These are phyloP conservation scores for Annulohypoxylon stygium DNA, from an alignment of 495 filamentous ascomycete species.

Conservation along the genomic window DNA sequence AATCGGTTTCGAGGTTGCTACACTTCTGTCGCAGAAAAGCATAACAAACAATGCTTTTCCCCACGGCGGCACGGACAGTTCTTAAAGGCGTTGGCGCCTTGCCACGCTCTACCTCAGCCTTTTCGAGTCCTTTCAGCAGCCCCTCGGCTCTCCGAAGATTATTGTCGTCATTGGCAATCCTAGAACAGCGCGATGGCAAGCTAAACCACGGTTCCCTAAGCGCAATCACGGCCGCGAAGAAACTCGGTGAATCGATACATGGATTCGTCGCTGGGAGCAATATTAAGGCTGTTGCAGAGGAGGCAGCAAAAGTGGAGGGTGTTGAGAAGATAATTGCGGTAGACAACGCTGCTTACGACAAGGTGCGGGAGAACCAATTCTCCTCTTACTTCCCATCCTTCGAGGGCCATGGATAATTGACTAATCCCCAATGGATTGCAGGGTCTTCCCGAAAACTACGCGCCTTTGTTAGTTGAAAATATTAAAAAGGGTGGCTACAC, in stretches of 20 bases:
- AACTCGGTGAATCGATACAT: conserved; percentile 86
- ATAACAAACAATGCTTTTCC: conserved; percentile 45
- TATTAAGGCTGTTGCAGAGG: conserved; percentile 82
- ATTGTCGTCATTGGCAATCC: conserved; percentile 87
- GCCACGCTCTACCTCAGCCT: conserved; percentile 41
- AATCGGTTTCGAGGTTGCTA: conserved; percentile 18
- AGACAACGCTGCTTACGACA: conserved; percentile 91
- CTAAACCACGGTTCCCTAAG: conserved; percentile 85
- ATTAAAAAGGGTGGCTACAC: conserved; percentile 94
- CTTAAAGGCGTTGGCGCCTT: conserved; percentile 45
- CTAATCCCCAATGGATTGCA: conserved; percentile 51
- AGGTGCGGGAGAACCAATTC: conserved; percentile 63
- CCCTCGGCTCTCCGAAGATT: conserved; percentile 72
- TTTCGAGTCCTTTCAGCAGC: conserved; percentile 43
- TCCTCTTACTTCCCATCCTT: not conserved
- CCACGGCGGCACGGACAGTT: conserved; percentile 40
- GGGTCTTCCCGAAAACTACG: conserved; percentile 94
- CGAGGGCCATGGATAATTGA: not conserved
- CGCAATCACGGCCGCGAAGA: conserved; percentile 87
- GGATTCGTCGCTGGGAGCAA: conserved; percentile 89
- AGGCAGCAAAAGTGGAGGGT: conserved; percentile 90
- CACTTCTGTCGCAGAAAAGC: conserved; percentile 18
- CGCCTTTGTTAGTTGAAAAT: conserved; percentile 93
- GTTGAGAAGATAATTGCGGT: conserved; percentile 91
- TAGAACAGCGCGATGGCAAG: conserved; percentile 94